Evolutionary conservation across 1,284 basidiomycete genomes (phyloP).

Genomic region (Ceratobasidium sp.): DNA sequence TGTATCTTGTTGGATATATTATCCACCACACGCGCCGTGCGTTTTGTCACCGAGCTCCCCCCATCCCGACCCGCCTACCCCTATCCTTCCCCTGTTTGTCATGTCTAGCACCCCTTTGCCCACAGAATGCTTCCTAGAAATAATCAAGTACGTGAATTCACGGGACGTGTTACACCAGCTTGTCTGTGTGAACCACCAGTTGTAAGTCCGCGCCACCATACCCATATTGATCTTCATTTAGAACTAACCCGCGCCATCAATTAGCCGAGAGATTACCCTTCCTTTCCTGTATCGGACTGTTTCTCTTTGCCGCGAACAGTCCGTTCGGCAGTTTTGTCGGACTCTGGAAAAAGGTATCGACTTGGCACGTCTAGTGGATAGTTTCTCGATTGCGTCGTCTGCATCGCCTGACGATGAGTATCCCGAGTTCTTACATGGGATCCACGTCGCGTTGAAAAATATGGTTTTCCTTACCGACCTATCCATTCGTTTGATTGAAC

Average conservation of each 20-base stretch:
- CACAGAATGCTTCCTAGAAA: conserved; percentile 24
- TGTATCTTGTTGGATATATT: conserved; percentile 9
- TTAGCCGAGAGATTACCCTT: conserved; percentile 23
- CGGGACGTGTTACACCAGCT: neutral
- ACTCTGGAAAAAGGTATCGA: neutral
- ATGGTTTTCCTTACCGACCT: conserved; percentile 27
- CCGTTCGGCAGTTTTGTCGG: conserved; percentile 24
- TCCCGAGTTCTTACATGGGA: neutral
- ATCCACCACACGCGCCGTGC: neutral
- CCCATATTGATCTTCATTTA: neutral
- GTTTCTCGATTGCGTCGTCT: conserved; percentile 19
- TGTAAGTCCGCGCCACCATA: conserved; percentile 20
- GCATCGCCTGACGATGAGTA: conserved; percentile 16
- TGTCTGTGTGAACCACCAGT: conserved; percentile 8
- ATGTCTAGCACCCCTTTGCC: conserved; percentile 19
- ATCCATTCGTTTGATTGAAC: conserved; percentile 22
- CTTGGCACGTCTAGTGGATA: conserved; percentile 10
- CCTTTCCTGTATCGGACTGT: conserved; percentile 31
- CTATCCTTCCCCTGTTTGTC: neutral
- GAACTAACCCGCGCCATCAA: neutral
- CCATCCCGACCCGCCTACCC: conserved; percentile 18
- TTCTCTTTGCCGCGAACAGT: conserved; percentile 12
- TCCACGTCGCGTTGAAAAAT: conserved; percentile 12
- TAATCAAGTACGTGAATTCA: conserved; percentile 1
- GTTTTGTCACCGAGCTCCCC: neutral